Percentiles rank a stretch among this genome's conserved stretches.
Conservation (phyloP, 225 moss, liverwort and hornwort species). For the Polytrichum commune region DNA sequence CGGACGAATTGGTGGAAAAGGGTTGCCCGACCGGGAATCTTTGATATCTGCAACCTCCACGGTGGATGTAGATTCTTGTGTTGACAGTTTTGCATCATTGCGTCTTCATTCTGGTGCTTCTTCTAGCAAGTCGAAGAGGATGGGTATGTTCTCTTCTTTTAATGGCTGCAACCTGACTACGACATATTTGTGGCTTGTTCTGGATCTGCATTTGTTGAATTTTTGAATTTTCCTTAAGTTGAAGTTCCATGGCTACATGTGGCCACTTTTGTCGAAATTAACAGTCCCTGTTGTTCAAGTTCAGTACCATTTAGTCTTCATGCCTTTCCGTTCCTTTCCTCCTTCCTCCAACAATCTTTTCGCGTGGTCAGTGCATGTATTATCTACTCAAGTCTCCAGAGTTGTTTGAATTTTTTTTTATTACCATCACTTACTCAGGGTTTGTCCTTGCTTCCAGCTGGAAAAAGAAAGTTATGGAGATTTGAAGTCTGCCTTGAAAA, state of each 20-base stretch:
- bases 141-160: slow-evolving; percentile 13
- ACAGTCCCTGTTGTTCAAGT: too few species aligned
- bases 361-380: not conserved
- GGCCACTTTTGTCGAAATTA: too few species aligned
- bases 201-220: not conserved
- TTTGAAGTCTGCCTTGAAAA: slow-evolving; percentile 77
- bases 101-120: slow-evolving; percentile 27
- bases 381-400: not conserved
- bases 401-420: not conserved
- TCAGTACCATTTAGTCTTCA: too few species aligned
- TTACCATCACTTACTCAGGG: not conserved
- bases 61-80: too few species aligned
- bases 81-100: slow-evolving; percentile 2
- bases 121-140: slow-evolving; percentile 14
- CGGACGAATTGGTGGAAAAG: too few species aligned
- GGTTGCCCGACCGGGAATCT: too few species aligned
- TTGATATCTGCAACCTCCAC: too few species aligned
- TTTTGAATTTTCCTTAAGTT: too few species aligned
- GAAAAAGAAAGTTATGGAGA: slow-evolving; percentile 10
- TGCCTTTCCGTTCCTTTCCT: not conserved
- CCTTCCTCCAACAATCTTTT: not conserved
- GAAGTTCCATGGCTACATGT: not conserved
- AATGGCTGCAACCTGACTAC: not conserved
- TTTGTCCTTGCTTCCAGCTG: slow-evolving; percentile 29
- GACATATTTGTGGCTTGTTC: not conserved